Evolutionary conservation across 2,329 filamentous ascomycete genomes (phyloP).

Genomic region (Hypoxylon sp.): DNA sequence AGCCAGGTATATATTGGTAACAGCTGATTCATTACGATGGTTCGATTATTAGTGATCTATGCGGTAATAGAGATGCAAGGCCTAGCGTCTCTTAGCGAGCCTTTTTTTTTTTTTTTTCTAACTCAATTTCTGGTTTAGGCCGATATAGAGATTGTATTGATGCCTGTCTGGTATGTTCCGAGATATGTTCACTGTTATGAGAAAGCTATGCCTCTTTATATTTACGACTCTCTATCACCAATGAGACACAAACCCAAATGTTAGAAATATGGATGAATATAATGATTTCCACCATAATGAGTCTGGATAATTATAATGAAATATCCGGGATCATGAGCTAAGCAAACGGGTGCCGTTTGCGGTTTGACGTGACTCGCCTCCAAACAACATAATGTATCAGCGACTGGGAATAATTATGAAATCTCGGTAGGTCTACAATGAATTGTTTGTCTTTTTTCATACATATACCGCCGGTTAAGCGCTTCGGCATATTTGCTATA

Average conservation of each 20-base stretch:
- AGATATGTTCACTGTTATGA: background rate
- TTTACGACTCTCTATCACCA: background rate
- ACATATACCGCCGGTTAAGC: background rate
- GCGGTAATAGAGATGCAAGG: background rate
- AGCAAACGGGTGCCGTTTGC: constrained; percentile 5
- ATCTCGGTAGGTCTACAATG: background rate
- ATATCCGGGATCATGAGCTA: background rate
- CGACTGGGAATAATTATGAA: constrained; percentile 4
- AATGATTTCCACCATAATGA: background rate
- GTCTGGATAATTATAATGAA: background rate
- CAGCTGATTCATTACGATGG: background rate
- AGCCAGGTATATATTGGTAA: background rate
- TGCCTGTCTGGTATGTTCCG: background rate
- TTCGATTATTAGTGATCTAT: background rate
- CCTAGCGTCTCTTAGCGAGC: constrained; percentile 1
- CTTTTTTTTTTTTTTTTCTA: background rate
- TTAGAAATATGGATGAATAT: background rate
- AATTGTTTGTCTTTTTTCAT: background rate
- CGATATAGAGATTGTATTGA: background rate
- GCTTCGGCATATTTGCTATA: constrained; percentile 23
- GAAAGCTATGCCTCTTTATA: background rate
- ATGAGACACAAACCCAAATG: background rate
- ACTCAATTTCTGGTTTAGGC: background rate
- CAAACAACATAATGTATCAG: constrained; percentile 3
- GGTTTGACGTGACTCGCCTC: constrained; percentile 18